Conservation (phyloP, 345 rosid genomes). For the Trapa bicornis region DNA sequence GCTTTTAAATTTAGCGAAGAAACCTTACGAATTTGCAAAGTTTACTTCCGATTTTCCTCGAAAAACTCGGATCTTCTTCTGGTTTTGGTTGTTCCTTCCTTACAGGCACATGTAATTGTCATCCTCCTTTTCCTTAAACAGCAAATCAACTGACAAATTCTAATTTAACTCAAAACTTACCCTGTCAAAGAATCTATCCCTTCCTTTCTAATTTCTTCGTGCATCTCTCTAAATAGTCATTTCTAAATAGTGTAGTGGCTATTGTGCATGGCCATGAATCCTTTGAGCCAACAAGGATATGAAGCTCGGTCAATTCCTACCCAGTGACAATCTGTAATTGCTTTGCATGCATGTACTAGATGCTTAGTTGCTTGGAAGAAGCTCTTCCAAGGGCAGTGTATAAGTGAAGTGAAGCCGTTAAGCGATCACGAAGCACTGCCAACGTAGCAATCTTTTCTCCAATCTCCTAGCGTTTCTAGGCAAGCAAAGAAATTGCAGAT, state of each 20-base stretch:
- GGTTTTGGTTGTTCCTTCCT: constrained; percentile 1
- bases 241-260: too few relatives aligned
- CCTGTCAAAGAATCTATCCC: background rate
- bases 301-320: background rate
- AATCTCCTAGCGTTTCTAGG: background rate
- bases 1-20: background rate
- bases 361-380: background rate
- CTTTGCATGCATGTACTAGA: background rate
- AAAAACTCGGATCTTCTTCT: background rate
- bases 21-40: too few relatives aligned
- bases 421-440: background rate
- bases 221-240: background rate
- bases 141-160: background rate
- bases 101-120: background rate
- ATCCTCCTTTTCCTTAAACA: background rate
- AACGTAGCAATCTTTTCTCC: background rate
- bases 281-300: background rate
- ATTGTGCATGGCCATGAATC: background rate
- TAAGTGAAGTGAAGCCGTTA: background rate
- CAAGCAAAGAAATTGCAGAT: constrained; percentile 9
- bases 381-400: background rate
- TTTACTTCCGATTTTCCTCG: background rate
- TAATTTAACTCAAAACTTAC: background rate
- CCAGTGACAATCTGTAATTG: background rate
- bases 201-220: background rate